Conservation (phyloP, 176 grass and related monocot species). For the Oryza meyeriana region DNA sequence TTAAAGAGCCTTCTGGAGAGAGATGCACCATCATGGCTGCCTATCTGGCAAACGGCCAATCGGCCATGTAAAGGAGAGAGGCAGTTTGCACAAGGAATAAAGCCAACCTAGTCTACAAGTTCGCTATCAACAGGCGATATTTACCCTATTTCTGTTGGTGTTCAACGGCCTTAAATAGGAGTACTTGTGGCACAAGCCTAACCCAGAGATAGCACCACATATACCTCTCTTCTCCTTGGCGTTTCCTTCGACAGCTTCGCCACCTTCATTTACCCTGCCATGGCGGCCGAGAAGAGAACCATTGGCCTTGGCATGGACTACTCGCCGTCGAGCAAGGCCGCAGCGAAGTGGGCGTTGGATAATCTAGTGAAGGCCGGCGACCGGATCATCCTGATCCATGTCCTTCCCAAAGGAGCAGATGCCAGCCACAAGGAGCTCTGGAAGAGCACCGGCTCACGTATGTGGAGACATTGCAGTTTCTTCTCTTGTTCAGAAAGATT, state of each 20-base stretch:
- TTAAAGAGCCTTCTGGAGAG: conserved; percentile 28
- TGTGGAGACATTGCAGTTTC: not conserved
- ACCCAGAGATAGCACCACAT: conserved; percentile 24
- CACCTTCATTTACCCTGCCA: conserved; percentile 21
- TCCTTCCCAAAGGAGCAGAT: conserved; percentile 44
- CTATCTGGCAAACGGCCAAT: conserved; percentile 26
- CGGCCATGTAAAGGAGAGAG: conserved; percentile 18
- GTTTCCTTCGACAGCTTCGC: not conserved
- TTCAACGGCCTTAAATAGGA: conserved; percentile 24
- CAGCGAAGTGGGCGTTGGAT: conserved; percentile 49
- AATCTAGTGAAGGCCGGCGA: conserved; percentile 53
- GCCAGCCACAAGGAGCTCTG: conserved; percentile 66
- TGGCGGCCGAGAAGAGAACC: conserved; percentile 38
- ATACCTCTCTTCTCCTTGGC: not conserved
- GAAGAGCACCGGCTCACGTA: conserved; percentile 64
- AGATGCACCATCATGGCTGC: conserved; percentile 2
- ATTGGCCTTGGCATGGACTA: conserved; percentile 79
- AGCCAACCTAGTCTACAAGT: conserved; percentile 14
- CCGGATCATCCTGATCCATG: conserved; percentile 62
- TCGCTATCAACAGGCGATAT: conserved; percentile 20
- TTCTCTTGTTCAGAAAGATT: not conserved
- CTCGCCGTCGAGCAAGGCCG: conserved; percentile 71
- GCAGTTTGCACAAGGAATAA: conserved; percentile 29
- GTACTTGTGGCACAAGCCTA: conserved; percentile 26
- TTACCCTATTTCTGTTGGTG: conserved; percentile 2